Conservation (phyloP, 73 alveolate species). For the Paramecium tetraurelia region DNA sequence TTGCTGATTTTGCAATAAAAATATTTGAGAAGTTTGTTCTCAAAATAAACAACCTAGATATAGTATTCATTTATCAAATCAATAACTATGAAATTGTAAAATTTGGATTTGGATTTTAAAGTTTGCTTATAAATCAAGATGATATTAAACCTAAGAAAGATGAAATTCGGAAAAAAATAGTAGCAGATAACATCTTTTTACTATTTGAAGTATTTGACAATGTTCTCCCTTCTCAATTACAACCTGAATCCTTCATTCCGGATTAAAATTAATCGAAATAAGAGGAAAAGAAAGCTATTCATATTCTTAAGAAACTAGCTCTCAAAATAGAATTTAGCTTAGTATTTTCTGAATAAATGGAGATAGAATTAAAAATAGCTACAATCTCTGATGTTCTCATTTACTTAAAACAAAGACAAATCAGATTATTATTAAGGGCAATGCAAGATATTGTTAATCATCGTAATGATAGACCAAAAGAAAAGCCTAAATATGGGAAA, state of each 20-base stretch:
- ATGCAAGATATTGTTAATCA: conserved; percentile 31
- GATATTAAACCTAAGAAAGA: background rate
- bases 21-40: conserved; percentile 22
- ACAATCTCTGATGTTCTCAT: background rate
- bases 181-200: background rate
- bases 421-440: conserved; percentile 23
- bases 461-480: conserved; percentile 15
- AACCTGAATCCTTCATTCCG: conserved; percentile 36
- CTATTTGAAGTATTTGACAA: conserved; percentile 38
- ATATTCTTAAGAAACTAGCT: conserved; percentile 34
- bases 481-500: background rate
- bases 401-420: conserved; percentile 6
- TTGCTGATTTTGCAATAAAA: background rate
- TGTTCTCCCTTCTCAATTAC: conserved; percentile 20
- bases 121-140: background rate
- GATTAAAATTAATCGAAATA: background rate
- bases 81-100: conserved; percentile 40
- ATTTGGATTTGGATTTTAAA: conserved; percentile 44
- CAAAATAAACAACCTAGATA: background rate
- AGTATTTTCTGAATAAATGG: background rate
- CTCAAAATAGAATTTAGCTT: background rate
- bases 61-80: conserved; percentile 30
- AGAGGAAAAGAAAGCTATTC: background rate
- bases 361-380: background rate
- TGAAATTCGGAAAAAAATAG: background rate